Evolutionary conservation across 2,329 filamentous ascomycete genomes (phyloP).

Genomic region (Calcarisporium arbuscula): DNA sequence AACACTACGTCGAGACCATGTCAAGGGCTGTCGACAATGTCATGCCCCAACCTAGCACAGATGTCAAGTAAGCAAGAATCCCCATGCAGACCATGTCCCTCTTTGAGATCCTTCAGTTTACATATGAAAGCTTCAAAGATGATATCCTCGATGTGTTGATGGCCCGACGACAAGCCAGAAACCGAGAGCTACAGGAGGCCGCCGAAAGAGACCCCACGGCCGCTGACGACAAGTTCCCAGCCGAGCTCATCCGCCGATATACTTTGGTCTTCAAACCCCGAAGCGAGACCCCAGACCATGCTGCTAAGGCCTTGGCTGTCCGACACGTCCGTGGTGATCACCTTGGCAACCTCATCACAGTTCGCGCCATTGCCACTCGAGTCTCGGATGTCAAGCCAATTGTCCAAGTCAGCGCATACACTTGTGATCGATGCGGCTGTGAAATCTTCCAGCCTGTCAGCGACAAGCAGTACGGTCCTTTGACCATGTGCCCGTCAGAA

Average conservation of each 20-base stretch:
- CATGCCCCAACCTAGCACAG: constrained; percentile 70
- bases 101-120: not conserved
- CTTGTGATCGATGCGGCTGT: constrained; percentile 90
- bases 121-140: constrained; percentile 70
- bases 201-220: constrained; percentile 61
- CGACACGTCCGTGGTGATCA: constrained; percentile 90
- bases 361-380: constrained; percentile 88
- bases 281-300: constrained; percentile 61
- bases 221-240: constrained; percentile 75
- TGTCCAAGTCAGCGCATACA: constrained; percentile 96
- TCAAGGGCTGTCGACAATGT: constrained; percentile 82
- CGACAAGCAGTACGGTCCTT: constrained; percentile 82
- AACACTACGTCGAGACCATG: constrained; percentile 90
- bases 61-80: constrained; percentile 69
- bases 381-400: constrained; percentile 97
- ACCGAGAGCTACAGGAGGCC: constrained; percentile 66
- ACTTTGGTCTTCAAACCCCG: constrained; percentile 93
- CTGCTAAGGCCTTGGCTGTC: constrained; percentile 69
- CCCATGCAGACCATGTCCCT: no score
- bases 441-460: constrained; percentile 97
- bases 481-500: constrained; percentile 80
- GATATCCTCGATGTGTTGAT: constrained; percentile 96
- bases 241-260: constrained; percentile 87
- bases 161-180: constrained; percentile 81
- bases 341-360: constrained; percentile 85